phyloP scores from a whole-genome alignment of 768 basidiomycete genomes.

The Suillus clintonianus region DNA sequence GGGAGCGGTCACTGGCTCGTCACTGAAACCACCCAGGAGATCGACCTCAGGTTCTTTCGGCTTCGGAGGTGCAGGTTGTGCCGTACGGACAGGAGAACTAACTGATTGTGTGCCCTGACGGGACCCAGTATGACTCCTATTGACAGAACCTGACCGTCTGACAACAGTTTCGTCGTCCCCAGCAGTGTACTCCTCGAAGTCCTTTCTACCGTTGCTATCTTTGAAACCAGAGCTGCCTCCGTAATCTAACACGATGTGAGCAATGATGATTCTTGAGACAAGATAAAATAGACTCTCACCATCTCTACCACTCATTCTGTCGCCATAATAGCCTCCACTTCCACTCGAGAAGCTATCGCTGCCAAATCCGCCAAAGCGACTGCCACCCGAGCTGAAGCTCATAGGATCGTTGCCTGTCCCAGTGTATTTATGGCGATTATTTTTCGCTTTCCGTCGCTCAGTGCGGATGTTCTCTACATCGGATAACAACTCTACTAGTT shows the following conservation, averaged over 20 bases:
- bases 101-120: conserved; percentile 36
- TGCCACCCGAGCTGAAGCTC: conserved; percentile 58
- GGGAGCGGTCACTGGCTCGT: conserved; percentile 44
- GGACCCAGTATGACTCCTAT: conserved; percentile 39
- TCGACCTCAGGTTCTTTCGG: conserved; percentile 60
- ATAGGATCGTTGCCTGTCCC: conserved; percentile 85
- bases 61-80: conserved; percentile 37
- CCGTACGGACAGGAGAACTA: conserved; percentile 5
- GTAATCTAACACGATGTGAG: conserved; percentile 29
- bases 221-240: conserved; percentile 57
- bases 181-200: conserved; percentile 95
- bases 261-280: conserved; percentile 10
- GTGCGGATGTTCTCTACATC: conserved; percentile 89
- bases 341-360: conserved; percentile 45
- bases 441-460: conserved; percentile 91
- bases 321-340: conserved; percentile 45
- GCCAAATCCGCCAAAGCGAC: conserved; percentile 73
- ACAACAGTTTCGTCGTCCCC: conserved; percentile 79
- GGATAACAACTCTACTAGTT: conserved; percentile 87
- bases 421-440: conserved; percentile 85
- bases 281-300: conserved; percentile 33
- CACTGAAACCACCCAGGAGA: conserved; percentile 77
- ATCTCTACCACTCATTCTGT: conserved; percentile 39
- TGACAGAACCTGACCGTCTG: conserved; percentile 42
- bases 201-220: conserved; percentile 54